Evolutionary conservation across 2,329 filamentous ascomycete genomes (phyloP), one percentile per base, ranked within the genome.

Genomic region (Pestalotiopsis sp.): DNA sequence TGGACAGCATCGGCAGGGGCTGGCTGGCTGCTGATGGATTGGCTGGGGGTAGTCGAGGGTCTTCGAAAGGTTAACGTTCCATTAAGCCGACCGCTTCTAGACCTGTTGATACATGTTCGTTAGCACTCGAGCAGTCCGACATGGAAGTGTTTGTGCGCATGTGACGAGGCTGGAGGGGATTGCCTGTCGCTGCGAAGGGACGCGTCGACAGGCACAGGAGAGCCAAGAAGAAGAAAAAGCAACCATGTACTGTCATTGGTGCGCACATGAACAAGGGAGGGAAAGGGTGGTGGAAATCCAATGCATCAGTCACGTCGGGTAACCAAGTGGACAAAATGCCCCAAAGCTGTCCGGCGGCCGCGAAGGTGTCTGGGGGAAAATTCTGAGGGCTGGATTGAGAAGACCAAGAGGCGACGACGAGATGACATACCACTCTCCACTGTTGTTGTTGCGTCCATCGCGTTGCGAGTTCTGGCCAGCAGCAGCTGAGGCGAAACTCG

Each of bases 401-500:
- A 57, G 25, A 27, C 62, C 31, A 65, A 62, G 17, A 62, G 36
- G n/a, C 38, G 38, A 4, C 39, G 41, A 69, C 9, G 31, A 41
- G 31, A 41, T 11, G 60, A 87, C 91, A 81, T 87, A 94, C 92
- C 92, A 94, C 81, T 94, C 92, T 83, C 89, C 90, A 80, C 88
- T 88, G 73, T 83, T 83, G 79, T 79, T 80, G 73, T 84, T 85
- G 83, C 86, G 86, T 75, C 84, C 80, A 80, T 88, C 88, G 79
- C 86, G 88, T 82, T 80, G 90, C 79, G 85, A 83, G 76, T 87
- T 90, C 81, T 93, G 92, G 81, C 92, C 92, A 79, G 92, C 92
- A 75, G 92, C 92, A 76, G 92, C 92, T 78, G 92, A 94, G 80
- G 92, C 92, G 83, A 95, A 95, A 86, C 91, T 94, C 75, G 92